These are phyloP conservation scores for Barnettozyma siamensis DNA, from an alignment of 805 yeast genomes.

Conservation along the genomic window DNA sequence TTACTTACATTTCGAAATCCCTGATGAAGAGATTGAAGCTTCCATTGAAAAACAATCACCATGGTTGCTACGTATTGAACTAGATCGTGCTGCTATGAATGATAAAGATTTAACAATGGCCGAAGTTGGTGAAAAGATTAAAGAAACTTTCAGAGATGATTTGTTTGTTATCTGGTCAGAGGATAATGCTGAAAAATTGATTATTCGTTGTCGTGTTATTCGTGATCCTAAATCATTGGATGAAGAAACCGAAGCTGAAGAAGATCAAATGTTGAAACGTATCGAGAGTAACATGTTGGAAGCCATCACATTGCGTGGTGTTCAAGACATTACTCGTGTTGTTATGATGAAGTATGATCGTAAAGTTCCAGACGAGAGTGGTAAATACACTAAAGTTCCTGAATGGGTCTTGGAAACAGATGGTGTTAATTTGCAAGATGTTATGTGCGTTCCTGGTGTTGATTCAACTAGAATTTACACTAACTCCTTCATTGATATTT, in stretches of 20 bases:
- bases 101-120: slow-evolving; percentile 97
- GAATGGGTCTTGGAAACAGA: slow-evolving; percentile 99
- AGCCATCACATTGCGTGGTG: slow-evolving; percentile 91
- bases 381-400: slow-evolving; percentile 82
- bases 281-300: slow-evolving; percentile 96
- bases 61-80: slow-evolving; percentile 92
- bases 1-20: slow-evolving; percentile 94
- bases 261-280: slow-evolving; percentile 91
- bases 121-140: slow-evolving; percentile 94
- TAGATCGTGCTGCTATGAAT: slow-evolving; percentile 98
- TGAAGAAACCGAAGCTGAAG: slow-evolving; percentile 92
- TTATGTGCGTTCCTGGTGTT: slow-evolving; percentile 91
- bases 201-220: slow-evolving; percentile 96
- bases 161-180: slow-evolving; percentile 98
- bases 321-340: slow-evolving; percentile 80
- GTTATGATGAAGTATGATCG: slow-evolving; percentile 80
- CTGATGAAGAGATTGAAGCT: slow-evolving; percentile 95
- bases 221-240: slow-evolving; percentile 93
- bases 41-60: slow-evolving; percentile 94
- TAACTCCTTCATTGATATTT: slow-evolving; percentile 91
- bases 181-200: slow-evolving; percentile 94
- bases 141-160: slow-evolving; percentile 90
- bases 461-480: slow-evolving; percentile 89
- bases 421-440: slow-evolving; percentile 94
- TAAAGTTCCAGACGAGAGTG: slow-evolving; percentile 67